Base-by-base conservation (phyloP, 2,329 filamentous ascomycete species). In the Calonectria hawksworthii region DNA sequence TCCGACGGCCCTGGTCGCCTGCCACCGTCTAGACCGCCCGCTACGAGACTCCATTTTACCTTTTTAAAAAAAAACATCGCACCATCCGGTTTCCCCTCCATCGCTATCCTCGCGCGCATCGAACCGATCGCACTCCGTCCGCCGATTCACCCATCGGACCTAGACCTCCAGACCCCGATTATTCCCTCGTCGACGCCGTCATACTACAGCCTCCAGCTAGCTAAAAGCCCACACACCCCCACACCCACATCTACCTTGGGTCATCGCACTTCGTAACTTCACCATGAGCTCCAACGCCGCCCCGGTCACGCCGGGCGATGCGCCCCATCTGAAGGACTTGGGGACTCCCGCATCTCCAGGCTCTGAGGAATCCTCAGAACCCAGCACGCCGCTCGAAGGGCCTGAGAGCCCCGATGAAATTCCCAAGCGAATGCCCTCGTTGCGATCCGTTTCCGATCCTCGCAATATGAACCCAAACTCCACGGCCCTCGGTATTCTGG, bases 401-500 rank as follows among this genome's bases (percentile, higher is more conserved):
- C 75, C 87, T 50, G 83, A 85, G 34, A 82, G 76, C 68, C 78
- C 80, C 23, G 72, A 75, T 75, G 87, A 87, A 71, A 74, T 79
- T 47, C 87, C 88, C 70, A 87, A 90, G 83, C 85, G 92, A 83
- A 81, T 93, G 73, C 89, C 92, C 26, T 91, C 91, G 7, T 84
- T 92, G 52, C 90, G 92, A 79, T 90, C 91, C 61, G 85, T 90
- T 26, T 92, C 92, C 69, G 91, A 93, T 65, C 86, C 92, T 26
- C 86, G 88, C 77, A 87, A 86, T 70, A 96, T 98, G 92, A 95
- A 92, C 71, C 87, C 94, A 9, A 96, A 93, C n/a, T 98, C 96
- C n/a, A 97, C 94, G 34, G 93, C 95, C 51, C 88, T 96, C 5
- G 95, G 95, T 51, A 91, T 94, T 73, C 87, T 98, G 81, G 95